Percentiles rank a stretch among this genome's conserved stretches.
Evolutionary conservation across 2,329 filamentous ascomycete genomes (phyloP).

Genomic region (Fusarium algeriense): DNA sequence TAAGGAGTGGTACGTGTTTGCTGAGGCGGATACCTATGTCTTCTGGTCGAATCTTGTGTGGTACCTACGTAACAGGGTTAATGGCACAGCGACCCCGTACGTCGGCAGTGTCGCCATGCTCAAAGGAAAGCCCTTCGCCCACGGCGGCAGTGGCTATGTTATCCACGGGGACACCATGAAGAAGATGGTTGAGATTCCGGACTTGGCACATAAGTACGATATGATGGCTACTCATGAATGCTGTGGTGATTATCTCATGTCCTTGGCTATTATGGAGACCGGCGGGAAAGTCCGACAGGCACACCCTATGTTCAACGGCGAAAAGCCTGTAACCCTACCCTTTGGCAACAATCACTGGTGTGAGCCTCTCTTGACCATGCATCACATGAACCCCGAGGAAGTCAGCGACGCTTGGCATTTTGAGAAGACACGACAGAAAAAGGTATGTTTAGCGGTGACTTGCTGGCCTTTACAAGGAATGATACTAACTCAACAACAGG

Average conservation of each 20-base stretch:
- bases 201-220: constrained; percentile 62
- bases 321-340: constrained; percentile 65
- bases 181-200: constrained; percentile 59
- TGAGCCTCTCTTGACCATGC: constrained; percentile 68
- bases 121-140: constrained; percentile 62
- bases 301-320: constrained; percentile 68
- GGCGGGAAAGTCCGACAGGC: constrained; percentile 58
- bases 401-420: constrained; percentile 65
- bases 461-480: no score
- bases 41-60: constrained; percentile 66
- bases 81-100: constrained; percentile 60
- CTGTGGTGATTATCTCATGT: constrained; percentile 66
- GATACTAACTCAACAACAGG: constrained; percentile 48
- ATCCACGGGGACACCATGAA: constrained; percentile 66
- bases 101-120: constrained; percentile 65
- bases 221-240: constrained; percentile 58
- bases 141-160: constrained; percentile 69
- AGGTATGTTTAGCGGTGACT: constrained; percentile 50
- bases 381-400: constrained; percentile 66
- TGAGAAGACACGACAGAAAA: constrained; percentile 61
- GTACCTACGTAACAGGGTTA: constrained; percentile 60
- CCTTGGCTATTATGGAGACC: constrained; percentile 60
- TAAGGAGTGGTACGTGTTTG: constrained; percentile 70
- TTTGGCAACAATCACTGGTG: constrained; percentile 66
- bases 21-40: constrained; percentile 70